Base-by-base conservation (phyloP, 768 basidiomycete genomes). In the Polyporus arcularius region DNA sequence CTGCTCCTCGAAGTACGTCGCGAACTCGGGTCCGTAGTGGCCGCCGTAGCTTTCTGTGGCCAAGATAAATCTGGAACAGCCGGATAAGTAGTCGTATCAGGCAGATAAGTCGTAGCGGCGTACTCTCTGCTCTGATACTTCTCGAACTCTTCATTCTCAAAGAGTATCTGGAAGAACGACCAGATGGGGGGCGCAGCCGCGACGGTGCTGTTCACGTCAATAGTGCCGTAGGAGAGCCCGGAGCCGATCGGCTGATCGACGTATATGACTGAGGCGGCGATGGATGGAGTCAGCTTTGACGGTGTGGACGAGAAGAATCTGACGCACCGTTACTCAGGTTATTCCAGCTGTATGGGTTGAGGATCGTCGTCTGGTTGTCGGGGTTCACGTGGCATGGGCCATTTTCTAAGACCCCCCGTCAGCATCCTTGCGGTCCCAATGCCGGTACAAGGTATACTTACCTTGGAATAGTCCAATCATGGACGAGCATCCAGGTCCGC, bases 281-380 rank as follows among this genome's bases (percentile, higher is more conserved):
- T 48, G 51, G 53, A 4, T 38, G 12, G 28, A 52, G 26, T 5
- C 31, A 57, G 11, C n/a, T 15, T 7, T 1, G 16, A 15, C 16
- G 40, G 49, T 53, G 39, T n/a, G n/a, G 21, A 18, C 28, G n/a
- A 43, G 35, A 11, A 38, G 48, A 46, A 32, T 14, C 32, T 48
- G 45, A 68, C 84, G 40, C 51, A 87, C 87, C 81, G 62, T 89
- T 89, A 72, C 81, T 86, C 51, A 84, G 66, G 53, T 81, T 84
- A 65, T 88, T 89, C 88, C 88, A 89, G 55, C 87, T 87, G 70
- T 79, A 85, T 0, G 87, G 84, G 65, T 90, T 89, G 42, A 85
- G 64, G 16, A 70, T 73, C 0, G 85, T 86, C 2, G 81, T 79
- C 38, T 73, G 70, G 10, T 79, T 78, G 62, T 87, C 86, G 6